Evolutionary conservation across 1,284 basidiomycete genomes (phyloP).

Genomic region (Boletus mariae): DNA sequence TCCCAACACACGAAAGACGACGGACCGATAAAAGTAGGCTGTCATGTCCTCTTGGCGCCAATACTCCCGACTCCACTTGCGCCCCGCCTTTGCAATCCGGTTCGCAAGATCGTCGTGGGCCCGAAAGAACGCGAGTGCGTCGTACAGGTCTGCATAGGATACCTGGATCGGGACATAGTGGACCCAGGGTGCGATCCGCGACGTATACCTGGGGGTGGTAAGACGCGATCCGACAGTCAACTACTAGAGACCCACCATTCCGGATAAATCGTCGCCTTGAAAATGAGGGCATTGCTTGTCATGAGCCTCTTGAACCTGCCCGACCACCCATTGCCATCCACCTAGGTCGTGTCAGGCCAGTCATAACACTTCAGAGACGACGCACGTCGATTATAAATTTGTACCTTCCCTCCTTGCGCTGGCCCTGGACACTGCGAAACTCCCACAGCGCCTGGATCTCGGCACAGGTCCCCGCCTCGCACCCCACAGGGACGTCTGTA

Average conservation of each 20-base stretch:
- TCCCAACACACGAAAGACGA: neutral
- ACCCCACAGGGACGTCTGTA: neutral
- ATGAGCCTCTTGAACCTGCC: neutral
- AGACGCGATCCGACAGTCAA: conserved; percentile 13
- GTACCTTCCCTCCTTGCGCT: neutral
- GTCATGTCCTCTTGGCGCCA: conserved; percentile 66
- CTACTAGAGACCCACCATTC: neutral
- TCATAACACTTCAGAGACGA: neutral
- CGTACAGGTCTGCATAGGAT: conserved; percentile 54
- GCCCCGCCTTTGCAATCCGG: conserved; percentile 54
- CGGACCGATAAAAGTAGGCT: conserved; percentile 58
- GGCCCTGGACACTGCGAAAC: neutral
- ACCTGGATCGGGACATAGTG: conserved; percentile 60
- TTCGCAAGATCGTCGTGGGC: conserved; percentile 53
- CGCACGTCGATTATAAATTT: neutral
- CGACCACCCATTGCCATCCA: neutral
- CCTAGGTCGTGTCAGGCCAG: neutral
- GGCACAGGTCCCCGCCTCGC: neutral
- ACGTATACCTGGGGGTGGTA: conserved; percentile 31
- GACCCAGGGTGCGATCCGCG: conserved; percentile 52
- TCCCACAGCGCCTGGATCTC: neutral
- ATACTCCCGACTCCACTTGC: conserved; percentile 55
- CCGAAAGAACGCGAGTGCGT: conserved; percentile 56
- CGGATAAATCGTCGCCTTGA: neutral
- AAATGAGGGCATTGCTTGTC: neutral